Percentiles rank a stretch among this genome's conserved stretches.
phyloP scores from a whole-genome alignment of 1,139 yeast species.

The Taphrina populina region DNA sequence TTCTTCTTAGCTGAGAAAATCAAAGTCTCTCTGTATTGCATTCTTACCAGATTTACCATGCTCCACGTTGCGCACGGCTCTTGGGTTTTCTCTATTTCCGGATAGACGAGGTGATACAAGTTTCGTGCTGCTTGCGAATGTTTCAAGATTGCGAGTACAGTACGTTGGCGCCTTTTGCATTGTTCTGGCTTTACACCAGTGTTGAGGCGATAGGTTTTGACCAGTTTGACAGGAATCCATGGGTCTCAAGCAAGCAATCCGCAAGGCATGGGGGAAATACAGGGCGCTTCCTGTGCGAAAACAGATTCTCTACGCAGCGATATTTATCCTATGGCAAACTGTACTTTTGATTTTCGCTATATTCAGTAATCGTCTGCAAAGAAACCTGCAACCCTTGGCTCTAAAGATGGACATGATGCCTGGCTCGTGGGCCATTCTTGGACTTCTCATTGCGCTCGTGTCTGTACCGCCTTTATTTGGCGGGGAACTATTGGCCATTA shows the following conservation, averaged over 20 bases:
- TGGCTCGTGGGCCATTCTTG: conserved; percentile 22
- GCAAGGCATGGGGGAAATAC: conserved; percentile 4
- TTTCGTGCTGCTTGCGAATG: too few relatives aligned
- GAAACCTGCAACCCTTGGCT: conserved; percentile 25
- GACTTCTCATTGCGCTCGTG: conserved; percentile 23
- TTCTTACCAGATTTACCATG: too few relatives aligned
- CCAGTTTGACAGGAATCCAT: too few relatives aligned
- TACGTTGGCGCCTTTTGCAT: too few relatives aligned
- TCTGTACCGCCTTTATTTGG: conserved; percentile 36
- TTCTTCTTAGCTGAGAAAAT: too few relatives aligned
- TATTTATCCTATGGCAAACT: conserved; percentile 10
- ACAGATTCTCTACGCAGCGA: conserved; percentile 10
- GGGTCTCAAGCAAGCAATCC: neutral
- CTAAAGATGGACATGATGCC: conserved; percentile 18
- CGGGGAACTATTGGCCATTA: conserved; percentile 33
- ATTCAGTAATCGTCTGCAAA: conserved; percentile 14
- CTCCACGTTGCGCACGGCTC: too few relatives aligned
- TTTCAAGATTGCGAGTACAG: too few relatives aligned
- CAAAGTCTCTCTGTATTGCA: too few relatives aligned
- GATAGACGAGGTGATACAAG: too few relatives aligned
- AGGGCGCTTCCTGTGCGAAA: conserved; percentile 3
- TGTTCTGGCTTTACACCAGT: too few relatives aligned
- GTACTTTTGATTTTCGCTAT: conserved; percentile 1
- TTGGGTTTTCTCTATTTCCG: too few relatives aligned
- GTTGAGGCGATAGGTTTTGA: too few relatives aligned